phyloP scores from a whole-genome alignment of 2,329 filamentous ascomycete species.

The Volutella citrinella region DNA sequence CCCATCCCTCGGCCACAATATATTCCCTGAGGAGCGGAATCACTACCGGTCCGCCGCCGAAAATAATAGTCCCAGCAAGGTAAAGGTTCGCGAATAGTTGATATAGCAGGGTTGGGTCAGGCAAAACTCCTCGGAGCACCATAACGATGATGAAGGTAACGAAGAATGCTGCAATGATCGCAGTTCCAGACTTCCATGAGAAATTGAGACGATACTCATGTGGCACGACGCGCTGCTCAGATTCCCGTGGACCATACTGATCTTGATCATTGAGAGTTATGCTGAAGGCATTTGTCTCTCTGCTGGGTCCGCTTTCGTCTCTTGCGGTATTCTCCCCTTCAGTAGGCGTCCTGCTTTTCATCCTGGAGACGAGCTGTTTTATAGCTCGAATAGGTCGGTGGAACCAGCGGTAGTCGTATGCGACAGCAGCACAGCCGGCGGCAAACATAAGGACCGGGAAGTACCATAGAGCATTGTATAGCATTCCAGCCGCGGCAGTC shows the following conservation, averaged over 20 bases:
- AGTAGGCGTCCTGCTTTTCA: background rate
- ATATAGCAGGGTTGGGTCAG: slow-evolving; percentile 44
- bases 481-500: slow-evolving; percentile 60
- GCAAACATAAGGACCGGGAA: slow-evolving; percentile 63
- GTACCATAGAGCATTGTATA: slow-evolving; percentile 74
- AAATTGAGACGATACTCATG: slow-evolving; percentile 34
- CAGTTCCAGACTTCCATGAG: slow-evolving; percentile 42
- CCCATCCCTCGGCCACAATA: slow-evolving; percentile 67
- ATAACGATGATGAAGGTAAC: slow-evolving; percentile 56
- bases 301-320: background rate
- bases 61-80: slow-evolving; percentile 68
- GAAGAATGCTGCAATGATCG: slow-evolving; percentile 48
- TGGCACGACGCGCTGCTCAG: slow-evolving; percentile 30
- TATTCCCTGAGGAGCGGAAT: slow-evolving; percentile 61
- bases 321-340: background rate
- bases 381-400: slow-evolving; percentile 27
- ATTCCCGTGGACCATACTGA: background rate
- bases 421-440: slow-evolving; percentile 49
- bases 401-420: slow-evolving; percentile 55
- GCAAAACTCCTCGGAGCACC: slow-evolving; percentile 42
- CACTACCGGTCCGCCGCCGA: slow-evolving; percentile 63
- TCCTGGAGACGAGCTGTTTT: background rate
- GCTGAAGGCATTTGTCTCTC: background rate
- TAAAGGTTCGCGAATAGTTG: slow-evolving; percentile 71
- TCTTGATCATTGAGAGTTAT: background rate